Percentiles rank a stretch among this genome's conserved stretches.
These are phyloP conservation scores for Sarocladium kiliense DNA, from an alignment of 2,329 filamentous ascomycete genomes.

Conservation along the genomic window DNA sequence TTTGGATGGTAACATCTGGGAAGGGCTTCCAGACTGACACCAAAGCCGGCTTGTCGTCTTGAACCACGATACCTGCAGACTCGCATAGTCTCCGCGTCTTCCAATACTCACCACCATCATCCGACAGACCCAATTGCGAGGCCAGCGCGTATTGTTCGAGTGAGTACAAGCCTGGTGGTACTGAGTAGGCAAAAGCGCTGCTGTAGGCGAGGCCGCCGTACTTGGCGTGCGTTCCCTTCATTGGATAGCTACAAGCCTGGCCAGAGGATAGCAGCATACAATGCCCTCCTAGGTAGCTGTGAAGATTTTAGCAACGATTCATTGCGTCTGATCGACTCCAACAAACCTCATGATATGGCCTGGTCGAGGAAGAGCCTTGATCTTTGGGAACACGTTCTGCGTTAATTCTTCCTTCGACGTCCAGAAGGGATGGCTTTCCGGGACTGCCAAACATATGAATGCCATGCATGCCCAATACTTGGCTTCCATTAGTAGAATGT, in stretches of 20 bases:
- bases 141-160: slow-evolving; percentile 74
- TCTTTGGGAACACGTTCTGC: slow-evolving; percentile 47
- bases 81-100: slow-evolving; percentile 67
- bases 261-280: slow-evolving; percentile 71
- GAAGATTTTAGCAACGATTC: neutral
- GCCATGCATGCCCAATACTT: slow-evolving; percentile 76
- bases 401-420: slow-evolving; percentile 59
- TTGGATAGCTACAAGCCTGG: slow-evolving; percentile 76
- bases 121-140: slow-evolving; percentile 69
- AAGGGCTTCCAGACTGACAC: slow-evolving; percentile 69
- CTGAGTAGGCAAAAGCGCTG: slow-evolving; percentile 70
- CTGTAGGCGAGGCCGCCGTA: slow-evolving; percentile 78
- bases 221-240: slow-evolving; percentile 77
- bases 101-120: slow-evolving; percentile 75
- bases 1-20: slow-evolving; percentile 60
- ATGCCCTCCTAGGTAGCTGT: slow-evolving; percentile 63
- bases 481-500: slow-evolving; percentile 15
- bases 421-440: slow-evolving; percentile 71
- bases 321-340: neutral
- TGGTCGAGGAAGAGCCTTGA: slow-evolving; percentile 60
- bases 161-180: slow-evolving; percentile 69
- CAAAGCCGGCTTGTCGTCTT: slow-evolving; percentile 52
- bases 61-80: slow-evolving; percentile 55
- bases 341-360: slow-evolving; percentile 61
- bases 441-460: slow-evolving; percentile 68